Evolutionary conservation across 148 eudicot species (phyloP), one percentile per base, ranked within the genome.

Genomic region (Suaeda aralocaspica): DNA sequence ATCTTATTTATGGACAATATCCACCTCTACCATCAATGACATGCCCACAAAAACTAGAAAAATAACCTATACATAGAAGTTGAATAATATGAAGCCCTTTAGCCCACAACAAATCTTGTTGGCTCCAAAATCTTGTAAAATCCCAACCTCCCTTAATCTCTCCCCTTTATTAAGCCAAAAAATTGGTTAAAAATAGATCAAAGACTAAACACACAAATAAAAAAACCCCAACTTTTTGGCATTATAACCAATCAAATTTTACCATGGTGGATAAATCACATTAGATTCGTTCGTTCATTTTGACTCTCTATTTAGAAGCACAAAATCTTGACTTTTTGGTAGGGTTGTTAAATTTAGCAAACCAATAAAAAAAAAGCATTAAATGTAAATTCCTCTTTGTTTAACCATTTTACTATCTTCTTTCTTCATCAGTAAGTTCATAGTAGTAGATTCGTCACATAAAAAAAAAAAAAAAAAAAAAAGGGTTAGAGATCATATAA

Each of bases 161-260:
- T 19, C 56, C 44, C 24, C 16, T 28, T 18, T 26, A 25, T 25
- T 39, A 63, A 76, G 64, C 24, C 61, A 67, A 62, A 19, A 70
- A 30, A 15, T 5, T 34, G 71, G 46, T 66, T 15, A 67, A 69
- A 42, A 36, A 14, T 73, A 73, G 31, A n/a, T n/a, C n/a, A n/a
- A n/a, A n/a, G n/a, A n/a, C n/a, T n/a, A n/a, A n/a, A n/a, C n/a
- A n/a, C n/a, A n/a, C n/a, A n/a, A n/a, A n/a, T n/a, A n/a, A n/a
- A n/a, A n/a, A n/a, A 53, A 79, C 59, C 80, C 69, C 58, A 69
- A 75, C 46, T 80, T 72, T 41, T 68, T 80, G 78, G 76, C 73
- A 55, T 12, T 67, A 49, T 48, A 19, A 71, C 81, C 75, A 74
- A 74, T 65, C 64, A 74, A 65, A 72, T 50, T 41, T 46, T 15